Evolutionary conservation across 2,329 filamentous ascomycete species (phyloP).

Genomic region (Sporothrix pallida): DNA sequence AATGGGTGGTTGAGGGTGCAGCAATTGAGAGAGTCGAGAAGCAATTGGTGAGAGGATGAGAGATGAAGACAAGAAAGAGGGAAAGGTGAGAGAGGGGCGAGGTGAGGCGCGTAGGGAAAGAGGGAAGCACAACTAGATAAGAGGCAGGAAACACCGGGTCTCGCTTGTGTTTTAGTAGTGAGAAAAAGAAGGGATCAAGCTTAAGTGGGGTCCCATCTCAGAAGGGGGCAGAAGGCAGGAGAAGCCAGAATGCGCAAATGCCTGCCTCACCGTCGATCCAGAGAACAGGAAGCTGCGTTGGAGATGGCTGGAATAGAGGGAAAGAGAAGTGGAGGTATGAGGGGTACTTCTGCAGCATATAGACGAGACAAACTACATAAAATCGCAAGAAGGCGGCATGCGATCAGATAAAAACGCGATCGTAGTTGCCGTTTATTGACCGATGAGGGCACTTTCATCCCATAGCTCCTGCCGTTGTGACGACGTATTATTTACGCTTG

Average conservation of each 20-base stretch:
- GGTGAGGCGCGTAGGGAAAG: not conserved
- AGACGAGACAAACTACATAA: not conserved
- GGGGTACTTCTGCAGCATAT: not conserved
- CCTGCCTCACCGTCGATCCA: constrained; percentile 20
- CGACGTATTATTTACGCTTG: constrained; percentile 5
- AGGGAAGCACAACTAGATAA: constrained; percentile 4
- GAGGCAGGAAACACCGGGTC: constrained; percentile 29
- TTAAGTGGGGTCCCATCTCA: constrained; percentile 29
- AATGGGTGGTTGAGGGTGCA: constrained; percentile 11
- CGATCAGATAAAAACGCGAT: not conserved
- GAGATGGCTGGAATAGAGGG: not conserved
- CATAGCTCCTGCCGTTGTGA: constrained; percentile 11
- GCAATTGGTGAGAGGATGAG: not conserved
- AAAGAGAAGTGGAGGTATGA: not conserved
- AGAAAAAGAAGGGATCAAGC: constrained; percentile 28
- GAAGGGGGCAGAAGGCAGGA: constrained; percentile 27
- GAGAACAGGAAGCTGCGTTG: not conserved
- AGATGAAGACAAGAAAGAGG: not conserved
- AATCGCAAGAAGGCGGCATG: not conserved
- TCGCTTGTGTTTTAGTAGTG: constrained; percentile 21
- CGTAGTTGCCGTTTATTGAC: constrained; percentile 10
- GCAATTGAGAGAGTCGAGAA: constrained; percentile 4
- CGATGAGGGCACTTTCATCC: not conserved
- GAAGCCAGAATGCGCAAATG: constrained; percentile 17
- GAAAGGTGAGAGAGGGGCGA: not conserved